Evolutionary conservation across 371 early-diverging fungal species (phyloP).

Genomic region (Choanephora cucurbitarum): DNA sequence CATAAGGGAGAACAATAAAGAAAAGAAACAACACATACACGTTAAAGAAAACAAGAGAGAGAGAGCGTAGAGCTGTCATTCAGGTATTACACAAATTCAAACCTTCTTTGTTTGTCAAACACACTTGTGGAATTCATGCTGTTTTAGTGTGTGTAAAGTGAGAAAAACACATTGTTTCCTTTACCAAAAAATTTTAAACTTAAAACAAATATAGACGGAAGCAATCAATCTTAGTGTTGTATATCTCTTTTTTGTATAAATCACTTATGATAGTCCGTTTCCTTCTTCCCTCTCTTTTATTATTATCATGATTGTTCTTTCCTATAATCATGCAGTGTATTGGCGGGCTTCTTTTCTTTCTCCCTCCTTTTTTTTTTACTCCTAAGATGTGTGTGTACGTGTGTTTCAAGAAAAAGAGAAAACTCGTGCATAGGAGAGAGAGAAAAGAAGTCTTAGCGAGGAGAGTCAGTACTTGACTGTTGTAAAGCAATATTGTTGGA

Average conservation of each 20-base stretch:
- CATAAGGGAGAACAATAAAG: background rate
- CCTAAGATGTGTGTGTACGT: constrained; percentile 5
- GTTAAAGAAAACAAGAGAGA: background rate
- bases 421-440: background rate
- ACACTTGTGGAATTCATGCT: background rate
- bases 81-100: background rate
- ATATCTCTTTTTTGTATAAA: background rate
- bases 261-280: too few relatives aligned
- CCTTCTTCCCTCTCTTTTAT: background rate
- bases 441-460: constrained; percentile 10
- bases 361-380: background rate
- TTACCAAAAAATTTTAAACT: too few relatives aligned
- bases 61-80: background rate
- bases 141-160: background rate
- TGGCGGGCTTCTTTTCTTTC: background rate
- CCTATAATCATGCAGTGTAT: too few relatives aligned
- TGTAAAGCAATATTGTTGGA: constrained; percentile 27
- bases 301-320: background rate
- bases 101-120: background rate
- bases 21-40: background rate
- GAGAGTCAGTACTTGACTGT: constrained; percentile 20
- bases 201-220: background rate
- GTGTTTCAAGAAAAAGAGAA: constrained; percentile 1
- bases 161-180: too few relatives aligned
- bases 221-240: background rate